These are phyloP conservation scores for Phyllachora maydis DNA, from an alignment of 2,329 filamentous ascomycete species.

Conservation along the genomic window DNA sequence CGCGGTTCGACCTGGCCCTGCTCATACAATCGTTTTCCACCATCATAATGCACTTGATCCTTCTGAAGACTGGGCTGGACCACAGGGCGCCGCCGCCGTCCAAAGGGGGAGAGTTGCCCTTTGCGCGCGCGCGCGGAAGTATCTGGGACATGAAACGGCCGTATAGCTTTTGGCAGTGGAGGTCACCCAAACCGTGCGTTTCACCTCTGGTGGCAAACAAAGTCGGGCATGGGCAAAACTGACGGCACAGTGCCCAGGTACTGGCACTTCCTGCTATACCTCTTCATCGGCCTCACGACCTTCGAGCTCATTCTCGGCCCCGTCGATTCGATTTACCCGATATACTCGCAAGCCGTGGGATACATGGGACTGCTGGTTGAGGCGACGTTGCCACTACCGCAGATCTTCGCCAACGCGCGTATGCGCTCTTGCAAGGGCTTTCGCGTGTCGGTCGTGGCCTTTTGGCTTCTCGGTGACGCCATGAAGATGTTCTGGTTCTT, in stretches of 20 bases:
- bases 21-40: constrained; percentile 45
- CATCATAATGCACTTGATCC: constrained; percentile 38
- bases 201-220: background rate
- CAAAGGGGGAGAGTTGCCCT: constrained; percentile 44
- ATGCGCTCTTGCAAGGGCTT: constrained; percentile 58
- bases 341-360: constrained; percentile 49
- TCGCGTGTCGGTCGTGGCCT: constrained; percentile 51
- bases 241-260: constrained; percentile 29
- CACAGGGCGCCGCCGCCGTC: constrained; percentile 37
- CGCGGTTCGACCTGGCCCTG: constrained; percentile 40
- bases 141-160: constrained; percentile 29
- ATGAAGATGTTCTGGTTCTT: constrained; percentile 88
- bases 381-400: constrained; percentile 62
- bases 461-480: constrained; percentile 60
- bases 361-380: constrained; percentile 61
- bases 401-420: constrained; percentile 51
- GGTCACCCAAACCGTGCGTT: constrained; percentile 42
- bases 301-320: constrained; percentile 48
- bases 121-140: constrained; percentile 28
- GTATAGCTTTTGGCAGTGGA: constrained; percentile 72
- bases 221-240: too few species aligned
- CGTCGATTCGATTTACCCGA: constrained; percentile 31
- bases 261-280: constrained; percentile 57
- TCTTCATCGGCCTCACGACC: constrained; percentile 36
- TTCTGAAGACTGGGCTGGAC: constrained; percentile 49